Evolutionary conservation across 73 alveolate genomes (phyloP), one percentile per base, ranked within the genome.

Genomic region (Halteria grandinella): DNA sequence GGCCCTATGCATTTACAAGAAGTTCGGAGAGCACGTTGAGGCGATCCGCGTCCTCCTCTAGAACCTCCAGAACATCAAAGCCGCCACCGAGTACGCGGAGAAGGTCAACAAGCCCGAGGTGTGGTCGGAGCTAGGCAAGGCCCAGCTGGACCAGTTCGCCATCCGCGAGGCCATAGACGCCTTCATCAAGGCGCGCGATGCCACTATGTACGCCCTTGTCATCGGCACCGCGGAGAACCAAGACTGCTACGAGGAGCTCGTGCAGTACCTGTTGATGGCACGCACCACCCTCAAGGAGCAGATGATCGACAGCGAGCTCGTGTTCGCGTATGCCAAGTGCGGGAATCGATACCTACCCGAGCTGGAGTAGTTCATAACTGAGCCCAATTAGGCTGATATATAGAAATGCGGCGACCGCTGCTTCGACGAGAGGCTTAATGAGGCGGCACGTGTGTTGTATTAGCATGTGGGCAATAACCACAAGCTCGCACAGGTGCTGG

Each of bases 91-190:
- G 43, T 97, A 80, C 88, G 98, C 99, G 28, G 96, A 92, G 84
- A 88, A 89, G 88, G 83, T 83, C 50, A 86, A 81, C 73, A 72
- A 81, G 37, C 95, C 97, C 5, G 94, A 87, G 55, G 99, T 95
- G 29, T 97, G 99, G 99, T 89, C 97, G 72, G 92, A 85, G 72
- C 72, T 96, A 29, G 99, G 99, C 79, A 91, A 93, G 63, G 99
- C 99, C 27, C 97, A 91, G 63, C 87, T 94, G 76, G 93, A 89
- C 75, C 84, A 86, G 21, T 90, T 87, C 51, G 75, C 69, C 39
- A 93, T 90, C 20, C 91, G 85, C 54, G 99, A 94, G 55, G 95
- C 99, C 15, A 93, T 96, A 83, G 99, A 96, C 47, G 75, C 98
- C 17, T 96, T 85, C 83, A 85, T 93, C 37, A 96, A 94, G 88